Evolutionary conservation across 352 stramenopile species (phyloP), one percentile per base, ranked within the genome.

Genomic region (Pythium rhizo-oryzae): DNA sequence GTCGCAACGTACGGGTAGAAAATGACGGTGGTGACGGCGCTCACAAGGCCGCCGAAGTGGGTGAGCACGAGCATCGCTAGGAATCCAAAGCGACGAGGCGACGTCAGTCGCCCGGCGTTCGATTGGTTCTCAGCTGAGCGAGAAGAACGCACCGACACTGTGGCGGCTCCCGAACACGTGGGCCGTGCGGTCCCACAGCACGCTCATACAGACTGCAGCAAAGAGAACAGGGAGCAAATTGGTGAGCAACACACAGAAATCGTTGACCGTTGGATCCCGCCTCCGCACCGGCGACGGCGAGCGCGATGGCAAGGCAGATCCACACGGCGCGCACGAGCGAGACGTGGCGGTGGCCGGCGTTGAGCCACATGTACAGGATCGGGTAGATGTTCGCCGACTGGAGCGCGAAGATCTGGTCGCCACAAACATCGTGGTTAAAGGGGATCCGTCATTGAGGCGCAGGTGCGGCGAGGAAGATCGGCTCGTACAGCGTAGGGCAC

Each of bases 331-430:
- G 66, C 12, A 54, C 47, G 50, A 82, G 73, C 43, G 62, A 76
- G 23, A 88, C 28, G 13, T 70, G 58, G 51, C 85, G 80, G 25
- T 82, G 60, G 25, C 64, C 67, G 13, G 66, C 33, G 47, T 90
- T 91, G 12, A 93, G 61, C 11, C 73, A 35, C 82, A 91, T 87
- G 71, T 91, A 90, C 12, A 93, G 74, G 43, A 89, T 70, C 44
- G 82, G 84, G 28, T 91, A 93, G 13, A 91, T 51, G 53, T 93
- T 91, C 37, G 82, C 75, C 3, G 82, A 88, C 65, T 93, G 81
- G 6, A 91, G 69, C 9, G 84, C 82, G 25, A 93, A 77, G 47
- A 91, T 85, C 74, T 87, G 13, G 19, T 5, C 13, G 3, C 33
- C 5, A 11, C 5, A 39, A 11, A 39, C 6, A 39, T 11, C 33